phyloP scores from a whole-genome alignment of 2,329 filamentous ascomycete genomes.

The Hypoxylon sp. region DNA sequence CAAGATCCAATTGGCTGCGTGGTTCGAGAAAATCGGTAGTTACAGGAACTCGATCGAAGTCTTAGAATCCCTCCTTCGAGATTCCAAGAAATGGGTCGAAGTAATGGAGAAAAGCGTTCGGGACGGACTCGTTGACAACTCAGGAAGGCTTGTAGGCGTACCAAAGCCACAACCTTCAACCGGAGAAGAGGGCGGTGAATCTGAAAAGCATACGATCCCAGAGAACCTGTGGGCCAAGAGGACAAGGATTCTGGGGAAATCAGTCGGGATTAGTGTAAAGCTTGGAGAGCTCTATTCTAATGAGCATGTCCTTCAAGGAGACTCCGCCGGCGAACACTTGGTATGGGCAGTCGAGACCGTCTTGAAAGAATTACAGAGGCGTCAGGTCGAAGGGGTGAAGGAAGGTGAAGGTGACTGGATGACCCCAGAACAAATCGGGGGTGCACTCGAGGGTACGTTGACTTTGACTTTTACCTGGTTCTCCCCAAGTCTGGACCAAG shows the following conservation, averaged over 20 bases:
- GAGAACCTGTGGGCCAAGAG: slow-evolving; percentile 72
- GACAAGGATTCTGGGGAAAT: slow-evolving; percentile 79
- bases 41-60: slow-evolving; percentile 81
- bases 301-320: slow-evolving; percentile 79
- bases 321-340: slow-evolving; percentile 81
- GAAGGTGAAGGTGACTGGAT: slow-evolving; percentile 81
- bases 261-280: slow-evolving; percentile 84
- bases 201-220: slow-evolving; percentile 44
- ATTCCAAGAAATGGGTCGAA: slow-evolving; percentile 75
- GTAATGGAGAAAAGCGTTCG: slow-evolving; percentile 66
- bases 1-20: slow-evolving; percentile 82
- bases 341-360: slow-evolving; percentile 86
- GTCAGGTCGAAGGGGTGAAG: slow-evolving; percentile 77
- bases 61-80: slow-evolving; percentile 80
- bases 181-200: slow-evolving; percentile 37
- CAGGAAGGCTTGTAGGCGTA: slow-evolving; percentile 54
- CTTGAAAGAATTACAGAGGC: slow-evolving; percentile 79
- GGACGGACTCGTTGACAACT: slow-evolving; percentile 63
- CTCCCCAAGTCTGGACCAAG: slow-evolving; percentile 6
- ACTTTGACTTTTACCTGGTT: background rate
- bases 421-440: slow-evolving; percentile 79
- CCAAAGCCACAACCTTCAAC: slow-evolving; percentile 23
- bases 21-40: slow-evolving; percentile 83
- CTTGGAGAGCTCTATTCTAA: slow-evolving; percentile 86
- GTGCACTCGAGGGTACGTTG: slow-evolving; percentile 74